A percentile compares a stretch with the other conserved stretches of the same genome.
Evolutionary conservation across 805 yeast genomes (phyloP).

Genomic region (Tetrapisispora arboricola): DNA sequence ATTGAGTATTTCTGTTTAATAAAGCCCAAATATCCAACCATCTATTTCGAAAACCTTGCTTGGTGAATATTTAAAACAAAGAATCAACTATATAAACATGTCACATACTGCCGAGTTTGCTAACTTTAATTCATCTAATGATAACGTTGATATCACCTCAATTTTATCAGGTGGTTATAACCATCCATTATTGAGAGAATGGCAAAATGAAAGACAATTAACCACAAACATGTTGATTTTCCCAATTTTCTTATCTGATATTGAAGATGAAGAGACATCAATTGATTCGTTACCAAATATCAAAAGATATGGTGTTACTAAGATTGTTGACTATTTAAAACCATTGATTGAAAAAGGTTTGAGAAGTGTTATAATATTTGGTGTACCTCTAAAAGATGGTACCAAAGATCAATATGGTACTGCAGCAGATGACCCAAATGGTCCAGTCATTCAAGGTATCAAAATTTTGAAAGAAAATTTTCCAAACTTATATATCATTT

Average conservation of each 20-base stretch:
- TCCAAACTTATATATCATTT: conserved; percentile 79
- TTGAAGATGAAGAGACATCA: conserved; percentile 63
- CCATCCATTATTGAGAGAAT: conserved; percentile 76
- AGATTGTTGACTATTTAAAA: conserved; percentile 59
- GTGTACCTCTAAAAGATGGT: conserved; percentile 72
- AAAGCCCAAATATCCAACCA: too few species aligned
- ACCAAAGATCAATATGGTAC: conserved; percentile 76
- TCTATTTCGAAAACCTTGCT: too few species aligned
- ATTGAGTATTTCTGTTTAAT: too few species aligned
- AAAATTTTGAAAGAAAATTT: conserved; percentile 51
- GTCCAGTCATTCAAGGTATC: conserved; percentile 82
- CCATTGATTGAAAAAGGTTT: conserved; percentile 72
- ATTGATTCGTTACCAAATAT: conserved; percentile 82
- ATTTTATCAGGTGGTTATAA: conserved; percentile 89
- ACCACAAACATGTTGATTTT: conserved; percentile 84
- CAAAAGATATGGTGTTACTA: conserved; percentile 76
- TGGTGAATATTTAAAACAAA: too few species aligned
- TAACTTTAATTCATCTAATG: conserved; percentile 33
- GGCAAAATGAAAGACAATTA: conserved; percentile 84
- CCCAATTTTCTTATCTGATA: conserved; percentile 79
- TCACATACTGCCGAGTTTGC: conserved; percentile 64
- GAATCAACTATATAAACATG: too few species aligned
- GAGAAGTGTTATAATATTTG: conserved; percentile 78
- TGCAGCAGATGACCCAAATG: conserved; percentile 90
- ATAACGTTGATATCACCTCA: conserved; percentile 50